Conservation (phyloP, 805 yeast species). For the Nakazawaea pomicola region DNA sequence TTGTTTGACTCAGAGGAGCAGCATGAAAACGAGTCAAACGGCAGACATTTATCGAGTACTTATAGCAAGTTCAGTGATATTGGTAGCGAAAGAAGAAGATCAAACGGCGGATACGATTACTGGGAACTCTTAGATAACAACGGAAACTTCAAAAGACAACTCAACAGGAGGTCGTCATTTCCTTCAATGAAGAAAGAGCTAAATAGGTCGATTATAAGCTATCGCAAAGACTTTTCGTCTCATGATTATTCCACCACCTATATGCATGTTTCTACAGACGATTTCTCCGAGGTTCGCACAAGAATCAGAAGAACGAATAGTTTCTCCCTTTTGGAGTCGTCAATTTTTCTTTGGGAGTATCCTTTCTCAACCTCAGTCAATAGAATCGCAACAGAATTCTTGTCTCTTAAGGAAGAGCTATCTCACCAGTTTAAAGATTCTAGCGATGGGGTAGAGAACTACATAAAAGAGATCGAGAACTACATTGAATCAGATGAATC, state of each 20-base stretch:
- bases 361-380: slow-evolving; percentile 20
- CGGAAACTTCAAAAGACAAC: slow-evolving; percentile 15
- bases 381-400: slow-evolving; percentile 22
- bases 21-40: neutral
- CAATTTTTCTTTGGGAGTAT: slow-evolving; percentile 15
- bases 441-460: slow-evolving; percentile 15
- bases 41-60: neutral
- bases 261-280: neutral
- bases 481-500: slow-evolving; percentile 18
- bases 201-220: slow-evolving; percentile 21
- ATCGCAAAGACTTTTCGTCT: slow-evolving; percentile 19
- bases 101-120: slow-evolving; percentile 2
- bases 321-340: slow-evolving; percentile 27
- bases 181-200: slow-evolving; percentile 31
- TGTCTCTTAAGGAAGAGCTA: slow-evolving; percentile 17
- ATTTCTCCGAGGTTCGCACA: too few species aligned
- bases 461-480: slow-evolving; percentile 17
- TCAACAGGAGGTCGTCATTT: slow-evolving; percentile 34
- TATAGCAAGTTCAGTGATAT: neutral
- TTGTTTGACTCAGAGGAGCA: slow-evolving; percentile 11
- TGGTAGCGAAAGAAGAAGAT: slow-evolving; percentile 12
- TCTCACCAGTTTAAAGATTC: slow-evolving; percentile 17
- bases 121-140: slow-evolving; percentile 7
- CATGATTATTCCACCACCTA: neutral
- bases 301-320: slow-evolving; percentile 29